Base-by-base conservation (phyloP, 306 rosid species). In the Clitoria ternatea region DNA sequence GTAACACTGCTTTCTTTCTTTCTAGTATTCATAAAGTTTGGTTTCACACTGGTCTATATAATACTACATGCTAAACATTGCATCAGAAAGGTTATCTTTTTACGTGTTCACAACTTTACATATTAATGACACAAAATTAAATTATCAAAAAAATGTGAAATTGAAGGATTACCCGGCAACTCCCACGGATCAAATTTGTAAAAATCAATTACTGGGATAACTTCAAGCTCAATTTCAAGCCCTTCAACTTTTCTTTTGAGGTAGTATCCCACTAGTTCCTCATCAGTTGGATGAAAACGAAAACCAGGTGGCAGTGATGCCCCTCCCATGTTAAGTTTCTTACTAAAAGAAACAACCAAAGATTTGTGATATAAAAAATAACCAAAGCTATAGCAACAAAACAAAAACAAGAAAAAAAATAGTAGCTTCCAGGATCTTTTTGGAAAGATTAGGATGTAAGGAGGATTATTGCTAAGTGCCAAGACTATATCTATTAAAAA, bases 181-280 rank as follows among this genome's bases (percentile, higher is more conserved):
- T 93, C 96, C 97, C 98, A 93, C 1, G 98, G 98, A 43, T 93
- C 98, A 6, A 83, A 88, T 52, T 90, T 93, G 86, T 90, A 93
- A 70, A 93, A 87, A 73, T 90, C 93, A 74, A 93, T 81, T 6
- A 83, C 89, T 0, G 96, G 98, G 23, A 93, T 88, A 12, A 93
- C 97, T 78, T 90, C 93, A 23, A 93, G 96, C 82, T 93, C 98
- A 59, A 93, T 86, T 76, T 89, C 82, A 45, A 90, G 97, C 29
- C 96, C 89, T 8, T 92, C 87, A 23, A 92, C 90, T 69, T 92
- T 92, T 72, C 98, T 90, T 37, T 81, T 84, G 1, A 92, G 92
- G 81, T 92, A 92, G 71, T 92, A 90, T 66, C 90, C 96, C 29
- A 92, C 81, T 65, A 90, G 74, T 65, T 92, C 98, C 62, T 88